Evolutionary conservation across 106 monocot genomes (phyloP), one percentile per base, ranked within the genome.

Genomic region (Dendrobium catenatum): DNA sequence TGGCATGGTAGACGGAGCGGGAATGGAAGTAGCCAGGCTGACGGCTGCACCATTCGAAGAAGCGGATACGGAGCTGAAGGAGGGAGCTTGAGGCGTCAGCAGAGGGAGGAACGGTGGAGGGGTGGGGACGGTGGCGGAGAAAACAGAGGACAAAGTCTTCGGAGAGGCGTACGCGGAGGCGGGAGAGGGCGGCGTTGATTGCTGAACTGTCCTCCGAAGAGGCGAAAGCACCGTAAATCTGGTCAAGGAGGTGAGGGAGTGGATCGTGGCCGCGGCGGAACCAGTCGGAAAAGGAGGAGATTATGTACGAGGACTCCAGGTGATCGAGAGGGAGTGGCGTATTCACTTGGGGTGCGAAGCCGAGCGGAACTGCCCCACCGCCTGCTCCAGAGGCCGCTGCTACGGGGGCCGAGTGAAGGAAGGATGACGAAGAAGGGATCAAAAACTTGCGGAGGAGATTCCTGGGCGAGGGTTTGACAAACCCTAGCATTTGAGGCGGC

Each of bases 21-120:
- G 92, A 81, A 85, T 94, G 96, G 76, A 85, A 80, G 89, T 87
- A 97, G 24, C 72, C 78, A 3, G 7, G 77, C 73, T 87, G 88
- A 26, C 90, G 86, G 20, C 90, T 90, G 33, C 90, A 90, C 96
- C 96, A 94, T 78, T 94, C 94, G 84, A 94, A 94, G 86, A 94
- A 94, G 37, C 88, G 83, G 83, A 97, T 83, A 22, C 91, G 87
- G 31, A 92, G 92, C 56, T 89, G 81, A 55, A 93, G 84, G 78
- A 93, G 86, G 20, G 43, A 37, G 74, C 80, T 46, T 24, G 27
- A 42, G 55, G 51, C 58, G 56, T 51, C 20, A 68, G 82, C 27
- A 15, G 82, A 26, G 77, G 46, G n/a, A 15, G 42, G 44, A 43
- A 73, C 13, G 75, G 22, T 72, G 19, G 73, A 68, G 41, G 56